Percentiles rank a stretch among this genome's conserved stretches.
phyloP scores from a whole-genome alignment of 2,329 filamentous ascomycete genomes.

The Bipolaris oryzae region DNA sequence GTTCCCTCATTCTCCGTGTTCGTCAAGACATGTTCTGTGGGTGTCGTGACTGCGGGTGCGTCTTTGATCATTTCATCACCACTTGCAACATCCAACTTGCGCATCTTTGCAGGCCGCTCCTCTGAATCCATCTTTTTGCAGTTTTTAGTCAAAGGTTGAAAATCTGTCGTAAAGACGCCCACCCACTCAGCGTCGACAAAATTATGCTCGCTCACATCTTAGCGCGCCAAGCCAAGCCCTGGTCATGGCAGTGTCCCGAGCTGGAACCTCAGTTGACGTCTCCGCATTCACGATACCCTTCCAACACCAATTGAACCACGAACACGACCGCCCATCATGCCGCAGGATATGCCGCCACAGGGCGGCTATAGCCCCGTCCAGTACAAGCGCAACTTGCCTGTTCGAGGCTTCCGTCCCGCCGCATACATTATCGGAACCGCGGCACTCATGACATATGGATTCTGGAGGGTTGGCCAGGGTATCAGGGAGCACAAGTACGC shows the following conservation, averaged over 20 bases:
- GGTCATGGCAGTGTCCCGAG: slow-evolving; percentile 27
- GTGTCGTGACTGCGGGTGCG: slow-evolving; percentile 16
- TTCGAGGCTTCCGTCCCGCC: slow-evolving; percentile 84
- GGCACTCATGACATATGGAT: slow-evolving; percentile 84
- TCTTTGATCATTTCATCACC: slow-evolving; percentile 16
- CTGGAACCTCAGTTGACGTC: slow-evolving; percentile 35
- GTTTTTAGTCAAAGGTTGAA: not conserved
- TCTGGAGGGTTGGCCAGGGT: slow-evolving; percentile 82
- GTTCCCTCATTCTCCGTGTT: slow-evolving; percentile 20
- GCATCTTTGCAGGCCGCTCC: slow-evolving; percentile 61
- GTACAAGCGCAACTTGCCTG: slow-evolving; percentile 96
- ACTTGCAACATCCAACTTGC: slow-evolving; percentile 55
- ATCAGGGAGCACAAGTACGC: slow-evolving; percentile 89
- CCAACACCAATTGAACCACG: slow-evolving; percentile 38
- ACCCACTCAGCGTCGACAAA: slow-evolving; percentile 36
- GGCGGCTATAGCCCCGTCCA: slow-evolving; percentile 97
- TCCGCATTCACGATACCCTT: slow-evolving; percentile 33
- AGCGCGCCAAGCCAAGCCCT: slow-evolving; percentile 37
- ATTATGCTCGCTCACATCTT: slow-evolving; percentile 31
- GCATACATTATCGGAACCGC: slow-evolving; percentile 78
- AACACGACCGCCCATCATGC: slow-evolving; percentile 66
- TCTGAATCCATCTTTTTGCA: slow-evolving; percentile 59
- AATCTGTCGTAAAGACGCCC: slow-evolving; percentile 7
- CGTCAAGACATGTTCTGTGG: slow-evolving; percentile 18
- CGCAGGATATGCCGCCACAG: slow-evolving; percentile 94